Base-by-base conservation (phyloP, 2,329 filamentous ascomycete genomes). In the Mycocentrospora acerina region DNA sequence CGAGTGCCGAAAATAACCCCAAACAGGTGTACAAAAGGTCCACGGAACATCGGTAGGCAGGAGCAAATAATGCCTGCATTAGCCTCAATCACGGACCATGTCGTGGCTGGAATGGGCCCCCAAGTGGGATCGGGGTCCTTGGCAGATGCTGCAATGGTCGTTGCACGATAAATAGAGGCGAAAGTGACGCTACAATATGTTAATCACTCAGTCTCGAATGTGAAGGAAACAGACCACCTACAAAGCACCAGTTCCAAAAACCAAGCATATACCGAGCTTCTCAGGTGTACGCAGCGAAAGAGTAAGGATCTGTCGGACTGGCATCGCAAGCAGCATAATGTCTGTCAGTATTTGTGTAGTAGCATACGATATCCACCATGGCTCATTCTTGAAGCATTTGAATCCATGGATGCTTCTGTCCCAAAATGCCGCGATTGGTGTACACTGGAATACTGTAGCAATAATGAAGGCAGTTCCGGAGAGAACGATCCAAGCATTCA, bases 401-500 rank as follows among this genome's bases (percentile, higher is more conserved):
- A 46, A 59, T 4, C 44, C 37, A 11, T 41, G 18, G 19, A 64
- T 54, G 7, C 40, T 50, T 17, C 53, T 53, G 33, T 66, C 54
- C 64, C 61, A 67, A 24, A 60, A 62, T 11, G 42, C 53, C 7
- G 44, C 37, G 10, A 64, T 44, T 7, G 64, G 64, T 15, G 55
- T 49, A 36, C 64, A 67, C 30, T 64, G 60, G 29, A 64, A 60
- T 16, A 65, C 46, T 2, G 62, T 67, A 7, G 54, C 61, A 24
- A 61, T 35, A 17, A 59, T 53, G 31, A 55, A 59, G 9, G 53
- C 55, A 18, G 62, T 34, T 6, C 57, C 55, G 29, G 66, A 69
- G 3, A 46, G 31, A n/a, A 60, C 30, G n/a, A 67, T 58, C 38
- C 67, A 49, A 1, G 37, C 51, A 32, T 67, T 60, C 32, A 54